Base-by-base conservation (phyloP, 176 grass and related monocot species). In the Oryza australiensis region DNA sequence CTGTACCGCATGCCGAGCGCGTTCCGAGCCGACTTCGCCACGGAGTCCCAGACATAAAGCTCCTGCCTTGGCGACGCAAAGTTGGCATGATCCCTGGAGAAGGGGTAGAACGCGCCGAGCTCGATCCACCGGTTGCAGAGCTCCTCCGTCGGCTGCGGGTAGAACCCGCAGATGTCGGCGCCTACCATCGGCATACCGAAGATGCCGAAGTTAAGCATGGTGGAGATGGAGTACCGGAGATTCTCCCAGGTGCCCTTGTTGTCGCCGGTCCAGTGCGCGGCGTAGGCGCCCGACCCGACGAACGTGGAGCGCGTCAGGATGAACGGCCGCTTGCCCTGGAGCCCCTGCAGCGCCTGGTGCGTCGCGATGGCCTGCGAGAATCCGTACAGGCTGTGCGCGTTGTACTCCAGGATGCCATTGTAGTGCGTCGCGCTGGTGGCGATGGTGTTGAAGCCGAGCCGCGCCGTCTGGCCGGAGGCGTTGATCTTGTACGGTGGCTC, bases 161-260 rank as follows among this genome's bases (percentile, higher is more conserved):
- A 95, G 80, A 98, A 95, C 1, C 92, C 95, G 2, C 95, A 98
- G 51, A 95, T 95, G 23, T 98, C 95, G 0, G 95, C 37, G 22
- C 95, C 95, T 3, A 95, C 92, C 95, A 98, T 98, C 1, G 95
- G 95, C 88, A 95, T 94, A 65, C 95, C 92, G 68, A 98, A 98
- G 64, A 98, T 76, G 70, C 95, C 95, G 22, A 93, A 94, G 86
- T 98, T 95, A 64, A 98, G 82, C 38, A 98, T 85, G 1, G 95
- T 95, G 0, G 95, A 90, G 53, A 98, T 98, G 0, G 95, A 95
- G 20, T 93, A 95, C 15, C 88, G 88, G 69, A 98, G 84, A 24
- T 98, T 66, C 29, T 95, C 84, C 95, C 92, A 98, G 2, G 92
- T 98, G 38, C 90, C 95, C 79, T 94, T 93, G 86, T 98, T 98